Evolutionary conservation across 129 eudicot species (phyloP).

Genomic region (Saposhnikovia divaricata): DNA sequence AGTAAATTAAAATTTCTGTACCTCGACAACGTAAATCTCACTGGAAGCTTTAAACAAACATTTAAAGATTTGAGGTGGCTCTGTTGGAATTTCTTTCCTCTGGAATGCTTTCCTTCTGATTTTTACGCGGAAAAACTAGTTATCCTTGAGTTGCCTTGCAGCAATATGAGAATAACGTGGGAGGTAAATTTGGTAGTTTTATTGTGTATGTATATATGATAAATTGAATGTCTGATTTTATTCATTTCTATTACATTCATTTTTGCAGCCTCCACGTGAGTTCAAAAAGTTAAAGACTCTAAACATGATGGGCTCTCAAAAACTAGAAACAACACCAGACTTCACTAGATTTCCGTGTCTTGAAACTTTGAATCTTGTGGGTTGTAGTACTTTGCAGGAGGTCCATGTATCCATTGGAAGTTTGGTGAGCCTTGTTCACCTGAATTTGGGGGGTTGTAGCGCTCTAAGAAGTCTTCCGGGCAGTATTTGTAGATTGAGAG

Average conservation of each 20-base stretch:
- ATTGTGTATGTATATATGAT: not conserved
- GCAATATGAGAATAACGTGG: not conserved
- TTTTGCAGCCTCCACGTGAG: not conserved
- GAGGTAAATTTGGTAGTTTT: not conserved
- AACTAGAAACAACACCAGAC: slow-evolving; percentile 3
- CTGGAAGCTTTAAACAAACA: not conserved
- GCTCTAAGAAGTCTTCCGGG: not conserved
- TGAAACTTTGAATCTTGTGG: not conserved
- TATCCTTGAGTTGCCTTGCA: not conserved
- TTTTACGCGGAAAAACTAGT: not conserved
- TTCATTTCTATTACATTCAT: not conserved
- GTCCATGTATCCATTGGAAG: slow-evolving; percentile 15
- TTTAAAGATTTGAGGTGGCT: slow-evolving; percentile 1
- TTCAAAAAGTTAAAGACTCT: slow-evolving; percentile 7
- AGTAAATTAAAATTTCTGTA: not conserved
- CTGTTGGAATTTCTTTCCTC: not conserved
- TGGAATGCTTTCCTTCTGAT: not conserved
- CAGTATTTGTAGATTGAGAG: slow-evolving; percentile 4
- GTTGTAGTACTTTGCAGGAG: not conserved
- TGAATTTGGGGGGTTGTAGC: slow-evolving; percentile 13
- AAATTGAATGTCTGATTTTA: not conserved
- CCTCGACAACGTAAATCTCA: not conserved
- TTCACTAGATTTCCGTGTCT: slow-evolving; percentile 14
- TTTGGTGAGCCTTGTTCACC: slow-evolving; percentile 10
- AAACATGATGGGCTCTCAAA: slow-evolving; percentile 6